Conservation (phyloP, 179 eudicot species). For the Silene noctiflora region DNA sequence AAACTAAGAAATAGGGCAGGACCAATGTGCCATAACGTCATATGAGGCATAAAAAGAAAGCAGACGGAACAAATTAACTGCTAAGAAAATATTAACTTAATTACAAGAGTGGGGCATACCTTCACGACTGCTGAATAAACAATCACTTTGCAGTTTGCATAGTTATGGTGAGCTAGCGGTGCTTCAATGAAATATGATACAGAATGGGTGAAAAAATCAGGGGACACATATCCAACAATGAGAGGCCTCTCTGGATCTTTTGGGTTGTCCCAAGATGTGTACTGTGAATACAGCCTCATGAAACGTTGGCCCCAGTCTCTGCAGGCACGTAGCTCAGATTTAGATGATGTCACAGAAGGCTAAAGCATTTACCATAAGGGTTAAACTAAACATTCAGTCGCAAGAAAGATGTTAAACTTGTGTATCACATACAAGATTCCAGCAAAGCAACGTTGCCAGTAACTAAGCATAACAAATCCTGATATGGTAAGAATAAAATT, state of each 20-base stretch:
- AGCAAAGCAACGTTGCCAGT: not conserved
- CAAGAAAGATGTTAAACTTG: not conserved
- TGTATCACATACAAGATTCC: not conserved
- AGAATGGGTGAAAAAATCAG: constrained; percentile 99
- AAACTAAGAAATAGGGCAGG: not conserved
- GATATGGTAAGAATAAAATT: not conserved
- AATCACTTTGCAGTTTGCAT: constrained; percentile 71
- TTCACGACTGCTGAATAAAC: constrained; percentile 96
- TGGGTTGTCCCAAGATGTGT: constrained; percentile 82
- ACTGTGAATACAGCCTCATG: constrained; percentile 77
- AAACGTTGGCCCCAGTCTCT: constrained; percentile 97
- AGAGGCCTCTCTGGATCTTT: constrained; percentile 86
- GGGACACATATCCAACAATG: constrained; percentile 93
- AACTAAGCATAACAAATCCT: not conserved
- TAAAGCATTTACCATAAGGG: not conserved
- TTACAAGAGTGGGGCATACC: constrained; percentile 39
- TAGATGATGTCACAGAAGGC: constrained; percentile 14
- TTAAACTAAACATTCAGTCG: not conserved
- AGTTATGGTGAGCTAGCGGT: constrained; percentile 80
- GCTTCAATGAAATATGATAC: constrained; percentile 98
- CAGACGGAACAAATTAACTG: not conserved
- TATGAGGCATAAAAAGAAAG: not conserved
- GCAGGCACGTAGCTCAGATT: constrained; percentile 35
- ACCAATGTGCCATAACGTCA: not conserved
- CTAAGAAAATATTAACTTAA: not conserved